A percentile compares a stretch with the other conserved stretches of the same genome.
Evolutionary conservation across 345 rosid genomes (phyloP).

Genomic region (Sonneratia caseolaris): DNA sequence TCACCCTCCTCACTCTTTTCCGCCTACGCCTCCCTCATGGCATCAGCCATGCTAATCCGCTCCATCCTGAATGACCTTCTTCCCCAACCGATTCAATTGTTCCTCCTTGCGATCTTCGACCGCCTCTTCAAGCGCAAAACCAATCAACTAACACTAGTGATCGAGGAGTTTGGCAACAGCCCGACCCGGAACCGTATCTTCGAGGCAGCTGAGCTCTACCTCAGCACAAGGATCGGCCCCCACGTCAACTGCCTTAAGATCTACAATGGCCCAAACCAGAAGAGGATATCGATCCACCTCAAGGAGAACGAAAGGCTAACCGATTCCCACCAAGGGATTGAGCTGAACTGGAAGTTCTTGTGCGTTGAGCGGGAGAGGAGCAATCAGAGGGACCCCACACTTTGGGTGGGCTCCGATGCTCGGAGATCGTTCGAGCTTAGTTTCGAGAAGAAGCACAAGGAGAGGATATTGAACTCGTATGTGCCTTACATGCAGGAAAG

Average conservation of each 20-base stretch:
- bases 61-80: slow-evolving; percentile 1
- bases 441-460: slow-evolving; percentile 26
- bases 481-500: slow-evolving; percentile 23
- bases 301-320: slow-evolving; percentile 27
- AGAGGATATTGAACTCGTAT: slow-evolving; percentile 25
- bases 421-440: slow-evolving; percentile 25
- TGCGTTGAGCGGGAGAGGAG: slow-evolving; percentile 25
- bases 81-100: background rate
- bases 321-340: slow-evolving; percentile 19
- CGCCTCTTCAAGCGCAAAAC: background rate
- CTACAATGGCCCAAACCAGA: slow-evolving; percentile 19
- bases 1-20: background rate
- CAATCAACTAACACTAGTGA: slow-evolving; percentile 19
- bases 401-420: slow-evolving; percentile 11
- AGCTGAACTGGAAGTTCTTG: background rate
- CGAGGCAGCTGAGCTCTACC: slow-evolving; percentile 29
- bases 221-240: slow-evolving; percentile 23
- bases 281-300: slow-evolving; percentile 15
- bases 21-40: background rate
- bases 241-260: slow-evolving; percentile 23
- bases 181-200: slow-evolving; percentile 28
- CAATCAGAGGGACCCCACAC: background rate
- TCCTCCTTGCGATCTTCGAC: background rate
- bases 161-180: slow-evolving; percentile 38
- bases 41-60: background rate